Evolutionary conservation across 345 rosid species (phyloP).

Genomic region (Rhizophora apiculata): DNA sequence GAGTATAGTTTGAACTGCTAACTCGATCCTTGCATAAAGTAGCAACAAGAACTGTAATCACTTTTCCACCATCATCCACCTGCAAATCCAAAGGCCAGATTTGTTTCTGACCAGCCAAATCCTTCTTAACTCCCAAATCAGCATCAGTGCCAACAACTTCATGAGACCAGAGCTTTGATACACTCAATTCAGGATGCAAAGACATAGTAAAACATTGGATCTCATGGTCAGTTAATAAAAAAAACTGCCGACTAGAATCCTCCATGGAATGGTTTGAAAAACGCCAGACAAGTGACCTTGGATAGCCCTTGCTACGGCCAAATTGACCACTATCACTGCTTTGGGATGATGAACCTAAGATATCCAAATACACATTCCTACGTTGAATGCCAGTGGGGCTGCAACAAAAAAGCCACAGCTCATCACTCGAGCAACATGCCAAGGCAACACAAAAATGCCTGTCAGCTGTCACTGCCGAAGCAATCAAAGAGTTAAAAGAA

Average conservation of each 20-base stretch:
- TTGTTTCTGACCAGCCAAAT: slow-evolving; percentile 86
- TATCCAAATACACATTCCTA: slow-evolving; percentile 37
- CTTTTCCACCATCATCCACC: slow-evolving; percentile 75
- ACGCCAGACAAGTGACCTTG: slow-evolving; percentile 76
- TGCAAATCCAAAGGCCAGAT: slow-evolving; percentile 91
- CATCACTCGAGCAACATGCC: slow-evolving; percentile 64
- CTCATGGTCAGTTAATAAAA: slow-evolving; percentile 69
- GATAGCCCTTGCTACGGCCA: slow-evolving; percentile 55
- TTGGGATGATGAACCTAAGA: slow-evolving; percentile 32
- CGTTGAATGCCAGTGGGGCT: slow-evolving; percentile 42
- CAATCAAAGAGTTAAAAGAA: slow-evolving; percentile 66
- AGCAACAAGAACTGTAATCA: slow-evolving; percentile 79
- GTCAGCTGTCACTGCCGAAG: slow-evolving; percentile 36
- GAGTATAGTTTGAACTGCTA: slow-evolving; percentile 89
- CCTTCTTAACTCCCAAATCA: slow-evolving; percentile 79
- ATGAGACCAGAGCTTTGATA: slow-evolving; percentile 68
- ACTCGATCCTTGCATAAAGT: slow-evolving; percentile 86
- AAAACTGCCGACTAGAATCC: slow-evolving; percentile 52
- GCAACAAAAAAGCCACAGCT: slow-evolving; percentile 74
- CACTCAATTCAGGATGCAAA: slow-evolving; percentile 40
- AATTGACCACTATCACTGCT: slow-evolving; percentile 34
- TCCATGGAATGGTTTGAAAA: slow-evolving; percentile 28
- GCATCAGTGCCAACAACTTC: slow-evolving; percentile 78
- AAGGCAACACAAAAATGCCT: slow-evolving; percentile 57
- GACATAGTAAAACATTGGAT: slow-evolving; percentile 57